These are phyloP conservation scores for Lipomyces yamadae DNA, from an alignment of 805 yeast genomes.

Conservation along the genomic window DNA sequence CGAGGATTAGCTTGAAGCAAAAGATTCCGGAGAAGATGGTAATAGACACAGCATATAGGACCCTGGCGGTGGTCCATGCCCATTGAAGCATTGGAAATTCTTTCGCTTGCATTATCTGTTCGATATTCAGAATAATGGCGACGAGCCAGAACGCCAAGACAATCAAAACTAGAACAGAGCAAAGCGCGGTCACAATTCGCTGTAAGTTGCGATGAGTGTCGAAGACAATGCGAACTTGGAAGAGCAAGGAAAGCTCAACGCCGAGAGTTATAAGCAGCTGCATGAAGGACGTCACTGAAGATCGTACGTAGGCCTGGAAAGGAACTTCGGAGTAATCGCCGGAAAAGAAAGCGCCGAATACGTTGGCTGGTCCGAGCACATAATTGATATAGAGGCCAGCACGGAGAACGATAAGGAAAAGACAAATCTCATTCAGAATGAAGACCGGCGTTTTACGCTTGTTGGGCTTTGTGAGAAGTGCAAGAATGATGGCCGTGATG, in stretches of 20 bases:
- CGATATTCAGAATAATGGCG: slow-evolving; percentile 50
- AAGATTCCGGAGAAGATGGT: slow-evolving; percentile 65
- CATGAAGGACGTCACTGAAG: slow-evolving; percentile 66
- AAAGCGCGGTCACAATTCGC: slow-evolving; percentile 54
- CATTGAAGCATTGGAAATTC: slow-evolving; percentile 55
- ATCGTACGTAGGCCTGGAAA: slow-evolving; percentile 50
- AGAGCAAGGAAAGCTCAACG: slow-evolving; percentile 68
- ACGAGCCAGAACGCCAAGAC: slow-evolving; percentile 66
- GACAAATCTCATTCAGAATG: slow-evolving; percentile 66
- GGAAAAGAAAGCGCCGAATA: slow-evolving; percentile 56
- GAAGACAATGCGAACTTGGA: slow-evolving; percentile 76
- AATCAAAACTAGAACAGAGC: slow-evolving; percentile 58
- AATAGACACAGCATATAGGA: slow-evolving; percentile 72
- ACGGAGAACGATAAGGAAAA: slow-evolving; percentile 62
- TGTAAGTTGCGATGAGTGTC: slow-evolving; percentile 43
- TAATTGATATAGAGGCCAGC: slow-evolving; percentile 64
- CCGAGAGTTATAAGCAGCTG: slow-evolving; percentile 63
- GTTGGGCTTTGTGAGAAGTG: slow-evolving; percentile 56
- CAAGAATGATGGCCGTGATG: slow-evolving; percentile 32
- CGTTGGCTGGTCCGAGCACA: slow-evolving; percentile 57
- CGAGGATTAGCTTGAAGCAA: slow-evolving; percentile 65
- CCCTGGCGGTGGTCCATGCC: slow-evolving; percentile 45
- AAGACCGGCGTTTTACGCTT: slow-evolving; percentile 65
- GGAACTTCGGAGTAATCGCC: slow-evolving; percentile 51
- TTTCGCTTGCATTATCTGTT: slow-evolving; percentile 47